Evolutionary conservation across 805 yeast species (phyloP), one percentile per base, ranked within the genome.

Genomic region (Ogataea angusta): DNA sequence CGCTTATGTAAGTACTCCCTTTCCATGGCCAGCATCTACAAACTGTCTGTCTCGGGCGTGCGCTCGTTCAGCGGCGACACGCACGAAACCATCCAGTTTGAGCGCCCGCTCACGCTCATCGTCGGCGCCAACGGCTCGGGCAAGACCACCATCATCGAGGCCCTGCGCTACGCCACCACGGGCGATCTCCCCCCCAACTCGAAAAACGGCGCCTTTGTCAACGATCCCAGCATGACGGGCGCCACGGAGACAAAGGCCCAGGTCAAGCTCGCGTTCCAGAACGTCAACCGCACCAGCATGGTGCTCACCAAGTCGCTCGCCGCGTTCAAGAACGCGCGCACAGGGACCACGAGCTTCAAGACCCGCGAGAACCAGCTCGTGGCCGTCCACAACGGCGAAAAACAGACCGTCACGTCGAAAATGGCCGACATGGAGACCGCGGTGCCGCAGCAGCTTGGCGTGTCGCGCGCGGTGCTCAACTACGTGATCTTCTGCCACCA

Each of bases 91-190:
- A 87, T 93, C 45, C 86, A 85, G 56, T 93, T 93, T 64, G 89
- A 90, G 12, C 76, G 77, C 34, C 99, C 99, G 0, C 66, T 93
- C 57, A 93, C 99, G 0, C 70, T 93, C 34, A 91, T 93, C 39
- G 95, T 95, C 21, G 99, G 99, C 0, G 85, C 85, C 37, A 93
- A 93, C 63, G 98, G 99, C 23, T 84, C 95, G 21, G 99, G 99
- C 9, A 91, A 93, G 60, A 93, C 98, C 0, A 90, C 98, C 1
- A 82, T 93, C 42, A 95, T 93, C 47, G 99, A 93, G 62, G 89
- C 97, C 59, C 69, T 93, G 45, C 78, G 89, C 58, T 93, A 89
- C 62, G 91, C 95, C 15, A 88, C 99, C 9, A 91, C 99, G 0
- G 98, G 98, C 8, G 93, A 85, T 56, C 67, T 90, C 43, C 99